Evolutionary conservation across 2,329 filamentous ascomycete genomes (phyloP), one percentile per base, ranked within the genome.

Genomic region (Penicillium palitans): DNA sequence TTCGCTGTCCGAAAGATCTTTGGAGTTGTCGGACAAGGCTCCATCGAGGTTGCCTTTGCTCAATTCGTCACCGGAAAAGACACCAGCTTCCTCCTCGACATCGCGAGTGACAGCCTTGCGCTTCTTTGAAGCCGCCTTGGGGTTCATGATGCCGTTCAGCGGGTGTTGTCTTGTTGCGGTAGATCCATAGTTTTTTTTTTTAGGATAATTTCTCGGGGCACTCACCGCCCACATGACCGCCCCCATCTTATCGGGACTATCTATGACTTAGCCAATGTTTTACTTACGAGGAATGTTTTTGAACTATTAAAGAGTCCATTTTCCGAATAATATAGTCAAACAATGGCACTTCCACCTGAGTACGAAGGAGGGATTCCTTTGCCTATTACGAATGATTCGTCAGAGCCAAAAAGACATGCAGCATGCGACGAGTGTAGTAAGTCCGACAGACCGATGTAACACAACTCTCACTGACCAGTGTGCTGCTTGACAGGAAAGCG

Each of bases 71-170:
- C 87, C 87, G 24, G 84, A 86, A 57, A 81, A 80, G 3, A 79
- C 74, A 61, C 83, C 79, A 15, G 79, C 75, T 50, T 76, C 73
- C 58, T 78, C 78, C 47, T 80, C 77, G 19, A 80, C 76, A 65
- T 85, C 84, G 33, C 79, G 79, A 25, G 80, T 82, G 21, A 84
- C 80, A 60, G 84, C 83, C 75, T 90, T 90, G 64, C 88, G 84
- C 79, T 90, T 90, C 72, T 84, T 81, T 33, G 76, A 79, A 46
- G 73, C 68, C 58, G 77, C 74, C 63, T 66, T 65, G 55, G 66
- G 61, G 60, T 70, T 67, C 75, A 78, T 78, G 57, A 66, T 62
- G 60, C 50, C 50, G 52, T 60, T 52, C 42, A 60, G 41, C 44
- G 57, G 41, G 15, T 54, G 55, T 61, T 57, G 56, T 15, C 55